Evolutionary conservation across 768 basidiomycete genomes (phyloP).

Genomic region (Lactarius vividus): DNA sequence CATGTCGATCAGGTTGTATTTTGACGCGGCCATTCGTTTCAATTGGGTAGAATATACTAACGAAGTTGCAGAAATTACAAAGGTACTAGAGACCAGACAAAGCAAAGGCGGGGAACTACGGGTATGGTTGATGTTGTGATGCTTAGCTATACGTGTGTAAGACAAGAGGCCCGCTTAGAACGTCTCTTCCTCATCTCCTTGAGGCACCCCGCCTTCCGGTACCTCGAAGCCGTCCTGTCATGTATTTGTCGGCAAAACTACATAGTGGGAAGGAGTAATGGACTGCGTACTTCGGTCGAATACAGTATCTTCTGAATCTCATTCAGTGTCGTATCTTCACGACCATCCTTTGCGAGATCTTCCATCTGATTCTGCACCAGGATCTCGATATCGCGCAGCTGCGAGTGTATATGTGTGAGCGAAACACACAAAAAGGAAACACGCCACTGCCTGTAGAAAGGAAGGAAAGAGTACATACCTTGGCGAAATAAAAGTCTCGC

Average conservation of each 20-base stretch:
- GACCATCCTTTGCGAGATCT: constrained; percentile 50
- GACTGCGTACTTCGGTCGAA: constrained; percentile 76
- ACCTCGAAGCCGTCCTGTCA: constrained; percentile 90
- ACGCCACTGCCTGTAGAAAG: not conserved
- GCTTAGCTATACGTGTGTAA: constrained; percentile 17
- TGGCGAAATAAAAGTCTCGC: constrained; percentile 97
- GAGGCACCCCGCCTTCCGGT: constrained; percentile 53
- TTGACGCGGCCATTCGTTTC: not conserved
- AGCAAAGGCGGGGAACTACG: constrained; percentile 21
- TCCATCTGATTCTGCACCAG: constrained; percentile 81
- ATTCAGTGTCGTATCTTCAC: constrained; percentile 58
- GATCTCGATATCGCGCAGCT: constrained; percentile 97
- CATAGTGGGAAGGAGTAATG: constrained; percentile 3
- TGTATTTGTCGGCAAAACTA: constrained; percentile 18
- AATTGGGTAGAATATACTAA: constrained; percentile 7
- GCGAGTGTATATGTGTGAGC: not conserved
- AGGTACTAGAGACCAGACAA: constrained; percentile 16
- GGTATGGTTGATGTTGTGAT: constrained; percentile 21
- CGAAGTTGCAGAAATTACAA: constrained; percentile 18
- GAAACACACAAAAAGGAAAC: constrained; percentile 12
- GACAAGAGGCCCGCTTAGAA: constrained; percentile 40
- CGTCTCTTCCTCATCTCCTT: constrained; percentile 81
- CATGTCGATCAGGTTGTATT: not conserved
- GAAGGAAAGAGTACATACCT: constrained; percentile 50
- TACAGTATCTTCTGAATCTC: constrained; percentile 93